Conservation (phyloP, 345 rosid genomes). For the Rhodamnia argentea region DNA sequence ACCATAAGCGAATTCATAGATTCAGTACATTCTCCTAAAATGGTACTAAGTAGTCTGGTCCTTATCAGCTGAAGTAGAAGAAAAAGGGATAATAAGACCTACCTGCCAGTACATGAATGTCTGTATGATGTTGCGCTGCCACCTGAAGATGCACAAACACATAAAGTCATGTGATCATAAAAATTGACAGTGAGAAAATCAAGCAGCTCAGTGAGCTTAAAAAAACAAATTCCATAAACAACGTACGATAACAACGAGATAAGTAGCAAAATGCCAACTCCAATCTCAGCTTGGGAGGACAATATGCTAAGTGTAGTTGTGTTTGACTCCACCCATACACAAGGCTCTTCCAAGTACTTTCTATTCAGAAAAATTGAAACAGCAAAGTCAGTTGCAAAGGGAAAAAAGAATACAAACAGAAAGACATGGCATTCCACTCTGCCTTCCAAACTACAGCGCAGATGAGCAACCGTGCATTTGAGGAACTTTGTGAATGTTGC, state of each 20-base stretch:
- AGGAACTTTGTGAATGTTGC: too few relatives aligned
- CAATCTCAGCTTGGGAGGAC: constrained; percentile 89
- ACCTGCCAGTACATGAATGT: constrained; percentile 99
- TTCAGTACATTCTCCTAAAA: neutral
- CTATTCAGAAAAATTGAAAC: constrained; percentile 24
- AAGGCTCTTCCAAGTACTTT: constrained; percentile 86
- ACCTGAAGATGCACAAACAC: constrained; percentile 29
- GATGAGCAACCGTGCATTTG: too few relatives aligned
- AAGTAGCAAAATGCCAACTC: constrained; percentile 69
- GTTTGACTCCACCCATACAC: constrained; percentile 97
- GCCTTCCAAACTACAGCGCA: too few relatives aligned
- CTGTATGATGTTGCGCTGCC: constrained; percentile 96
- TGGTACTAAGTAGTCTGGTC: neutral
- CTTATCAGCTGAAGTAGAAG: neutral
- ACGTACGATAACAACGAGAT: constrained; percentile 78
- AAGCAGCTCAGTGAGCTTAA: neutral
- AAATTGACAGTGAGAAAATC: neutral
- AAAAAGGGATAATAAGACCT: neutral
- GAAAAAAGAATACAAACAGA: neutral
- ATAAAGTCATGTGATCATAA: neutral
- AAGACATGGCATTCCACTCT: too few relatives aligned
- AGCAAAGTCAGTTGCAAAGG: neutral
- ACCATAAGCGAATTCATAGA: neutral
- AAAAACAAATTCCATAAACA: neutral
- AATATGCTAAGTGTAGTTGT: constrained; percentile 74